These are phyloP conservation scores for Cicer chorassanicum DNA, from an alignment of 306 rosid species.

Conservation along the genomic window DNA sequence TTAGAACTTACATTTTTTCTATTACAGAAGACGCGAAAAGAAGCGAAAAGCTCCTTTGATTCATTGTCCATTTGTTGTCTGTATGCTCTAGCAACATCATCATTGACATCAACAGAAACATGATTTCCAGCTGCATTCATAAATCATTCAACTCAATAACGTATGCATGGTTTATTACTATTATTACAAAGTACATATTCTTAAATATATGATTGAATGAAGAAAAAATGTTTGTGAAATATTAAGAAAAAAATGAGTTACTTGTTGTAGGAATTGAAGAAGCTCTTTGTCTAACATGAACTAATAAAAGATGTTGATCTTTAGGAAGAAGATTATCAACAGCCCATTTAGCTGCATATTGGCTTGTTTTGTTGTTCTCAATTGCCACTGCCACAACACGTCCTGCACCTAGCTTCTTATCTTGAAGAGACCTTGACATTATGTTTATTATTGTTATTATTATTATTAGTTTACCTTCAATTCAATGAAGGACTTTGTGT, in stretches of 20 bases:
- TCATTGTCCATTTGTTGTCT: slow-evolving; percentile 63
- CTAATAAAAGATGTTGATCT: slow-evolving; percentile 66
- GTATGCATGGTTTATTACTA: slow-evolving; percentile 1
- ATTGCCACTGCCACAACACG: slow-evolving; percentile 80
- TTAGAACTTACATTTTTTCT: slow-evolving; percentile 61
- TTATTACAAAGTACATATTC: too few species aligned
- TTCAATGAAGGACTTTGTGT: background rate
- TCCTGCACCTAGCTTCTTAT: slow-evolving; percentile 57
- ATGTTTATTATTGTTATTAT: background rate
- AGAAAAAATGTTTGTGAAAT: background rate
- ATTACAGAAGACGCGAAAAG: slow-evolving; percentile 80
- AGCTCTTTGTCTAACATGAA: slow-evolving; percentile 65
- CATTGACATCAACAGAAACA: slow-evolving; percentile 49
- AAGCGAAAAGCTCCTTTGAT: slow-evolving; percentile 69
- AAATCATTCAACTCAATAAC: slow-evolving; percentile 9
- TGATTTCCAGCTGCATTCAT: slow-evolving; percentile 55
- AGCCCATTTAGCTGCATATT: slow-evolving; percentile 83
- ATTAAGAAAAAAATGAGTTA: slow-evolving; percentile 1
- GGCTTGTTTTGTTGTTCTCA: slow-evolving; percentile 74
- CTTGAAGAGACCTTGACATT: slow-evolving; percentile 55
- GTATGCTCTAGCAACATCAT: slow-evolving; percentile 58
- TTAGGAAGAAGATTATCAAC: slow-evolving; percentile 72
- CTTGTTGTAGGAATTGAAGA: slow-evolving; percentile 56
- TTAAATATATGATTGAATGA: background rate
- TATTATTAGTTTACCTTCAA: background rate